These are phyloP conservation scores for Trichoderma sp. DNA, from an alignment of 2,329 filamentous ascomycete species.

Conservation along the genomic window DNA sequence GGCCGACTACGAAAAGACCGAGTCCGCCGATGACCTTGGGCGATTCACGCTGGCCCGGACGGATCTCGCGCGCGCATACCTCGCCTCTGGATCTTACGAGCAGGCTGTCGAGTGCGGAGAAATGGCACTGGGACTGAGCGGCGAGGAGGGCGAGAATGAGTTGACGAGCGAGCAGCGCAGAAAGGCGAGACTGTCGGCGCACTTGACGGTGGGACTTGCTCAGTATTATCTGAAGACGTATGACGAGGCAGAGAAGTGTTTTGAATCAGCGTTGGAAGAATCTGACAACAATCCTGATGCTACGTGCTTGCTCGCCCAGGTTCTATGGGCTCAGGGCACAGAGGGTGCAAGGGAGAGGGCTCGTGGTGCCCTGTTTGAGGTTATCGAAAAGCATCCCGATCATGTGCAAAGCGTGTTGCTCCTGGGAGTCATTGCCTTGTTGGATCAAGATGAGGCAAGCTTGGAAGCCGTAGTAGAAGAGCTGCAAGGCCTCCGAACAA, in stretches of 20 bases:
- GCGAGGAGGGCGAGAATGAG: conserved; percentile 65
- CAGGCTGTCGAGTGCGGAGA: conserved; percentile 77
- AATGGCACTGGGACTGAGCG: conserved; percentile 72
- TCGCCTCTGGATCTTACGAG: conserved; percentile 64
- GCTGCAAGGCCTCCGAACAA: conserved; percentile 68
- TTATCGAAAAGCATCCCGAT: conserved; percentile 68
- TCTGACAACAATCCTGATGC: conserved; percentile 75
- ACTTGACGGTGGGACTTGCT: conserved; percentile 80
- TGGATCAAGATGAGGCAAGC: conserved; percentile 76
- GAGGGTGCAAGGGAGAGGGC: conserved; percentile 72
- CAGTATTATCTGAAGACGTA: conserved; percentile 68
- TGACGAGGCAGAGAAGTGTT: conserved; percentile 70
- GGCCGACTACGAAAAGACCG: conserved; percentile 77
- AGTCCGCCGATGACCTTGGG: conserved; percentile 69
- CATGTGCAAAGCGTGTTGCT: conserved; percentile 79
- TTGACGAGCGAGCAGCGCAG: conserved; percentile 62
- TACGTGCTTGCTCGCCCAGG: conserved; percentile 81
- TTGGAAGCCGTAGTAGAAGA: conserved; percentile 78
- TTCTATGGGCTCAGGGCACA: conserved; percentile 86
- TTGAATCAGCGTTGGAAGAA: conserved; percentile 75
- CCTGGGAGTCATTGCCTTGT: conserved; percentile 76
- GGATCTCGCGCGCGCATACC: conserved; percentile 79
- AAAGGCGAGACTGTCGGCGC: conserved; percentile 75
- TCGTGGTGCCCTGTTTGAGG: conserved; percentile 73
- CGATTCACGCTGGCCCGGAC: conserved; percentile 79